Percentiles rank a stretch among this genome's conserved stretches.
phyloP scores from a whole-genome alignment of 2,329 filamentous ascomycete species.

The Phoma sp. region DNA sequence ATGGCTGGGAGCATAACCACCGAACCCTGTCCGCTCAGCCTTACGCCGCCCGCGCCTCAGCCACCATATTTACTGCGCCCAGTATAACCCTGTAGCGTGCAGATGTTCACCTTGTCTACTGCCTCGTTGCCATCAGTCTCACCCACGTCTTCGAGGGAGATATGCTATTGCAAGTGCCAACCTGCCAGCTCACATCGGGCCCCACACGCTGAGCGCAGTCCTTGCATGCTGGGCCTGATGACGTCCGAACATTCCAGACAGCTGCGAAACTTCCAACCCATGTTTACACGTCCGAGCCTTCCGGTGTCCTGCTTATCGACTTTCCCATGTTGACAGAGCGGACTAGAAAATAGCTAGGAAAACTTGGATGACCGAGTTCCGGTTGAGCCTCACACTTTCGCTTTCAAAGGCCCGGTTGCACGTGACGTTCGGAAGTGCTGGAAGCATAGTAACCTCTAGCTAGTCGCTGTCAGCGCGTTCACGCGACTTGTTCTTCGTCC shows the following conservation, averaged over 20 bases:
- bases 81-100: background rate
- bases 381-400: conserved; percentile 1
- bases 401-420: background rate
- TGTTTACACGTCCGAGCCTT: conserved; percentile 5
- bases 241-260: conserved; percentile 18
- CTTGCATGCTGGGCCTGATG: conserved; percentile 10
- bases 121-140: background rate
- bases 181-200: conserved; percentile 6
- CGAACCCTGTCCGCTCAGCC: conserved; percentile 7
- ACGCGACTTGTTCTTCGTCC: background rate
- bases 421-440: background rate
- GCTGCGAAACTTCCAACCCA: background rate
- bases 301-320: background rate
- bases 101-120: background rate
- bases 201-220: conserved; percentile 3
- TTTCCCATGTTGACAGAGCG: background rate
- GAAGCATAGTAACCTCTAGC: background rate
- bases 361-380: conserved; percentile 5
- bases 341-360: background rate
- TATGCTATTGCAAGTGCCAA: background rate
- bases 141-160: background rate
- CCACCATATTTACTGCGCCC: conserved; percentile 7
- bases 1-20: conserved; percentile 12
- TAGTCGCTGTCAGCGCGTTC: background rate
- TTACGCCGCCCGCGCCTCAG: conserved; percentile 14